Evolutionary conservation across 2,329 filamentous ascomycete species (phyloP), one percentile per base, ranked within the genome.

Genomic region (Pseudocercospora crystallina): DNA sequence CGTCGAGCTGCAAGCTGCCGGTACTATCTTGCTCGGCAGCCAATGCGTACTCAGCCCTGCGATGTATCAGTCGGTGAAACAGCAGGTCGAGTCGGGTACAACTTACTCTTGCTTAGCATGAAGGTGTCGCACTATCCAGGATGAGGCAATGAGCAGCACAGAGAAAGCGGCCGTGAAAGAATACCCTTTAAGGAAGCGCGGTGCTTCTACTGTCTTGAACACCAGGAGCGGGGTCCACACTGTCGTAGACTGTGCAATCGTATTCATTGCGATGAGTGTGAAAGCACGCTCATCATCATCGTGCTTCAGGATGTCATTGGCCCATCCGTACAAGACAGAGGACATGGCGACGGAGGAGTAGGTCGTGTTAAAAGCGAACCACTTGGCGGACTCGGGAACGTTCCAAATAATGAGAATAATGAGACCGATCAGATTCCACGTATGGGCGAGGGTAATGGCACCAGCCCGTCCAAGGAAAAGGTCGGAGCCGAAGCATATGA

Each of bases 341-440:
- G 79, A 80, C 67, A 82, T 74, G 0, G 79, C 73, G 5, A 75
- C 71, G 0, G 78, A 69, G 0, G 72, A 72, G 58, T 78, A 81
- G 0, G 72, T 76, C 0, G 75, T 79, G 45, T 70, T 66, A 55
- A 79, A 80, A 0, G 77, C 77, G 45, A 80, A 80, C 77, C 79
- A 82, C 12, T 75, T 69, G 0, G 78, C 76, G 0, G 72, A 60
- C 50, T 82, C 79, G 0, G 80, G 79, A 0, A 83, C 79, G 13
- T 78, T 64, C 81, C 80, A 84, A 8, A 81, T 67, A 1, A 76
- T 70, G 3, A 82, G 68, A 20, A 82, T 79, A n/a, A 78, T 68
- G 26, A 80, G 62, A 0, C 78, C 80, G 31, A 78, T 72, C 26
- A 76, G 72, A 54, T 83, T 82, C 73, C 76, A 79, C 0, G 45